Conservation (phyloP, 2,329 filamentous ascomycete species). For the Hypoxylon sp. region DNA sequence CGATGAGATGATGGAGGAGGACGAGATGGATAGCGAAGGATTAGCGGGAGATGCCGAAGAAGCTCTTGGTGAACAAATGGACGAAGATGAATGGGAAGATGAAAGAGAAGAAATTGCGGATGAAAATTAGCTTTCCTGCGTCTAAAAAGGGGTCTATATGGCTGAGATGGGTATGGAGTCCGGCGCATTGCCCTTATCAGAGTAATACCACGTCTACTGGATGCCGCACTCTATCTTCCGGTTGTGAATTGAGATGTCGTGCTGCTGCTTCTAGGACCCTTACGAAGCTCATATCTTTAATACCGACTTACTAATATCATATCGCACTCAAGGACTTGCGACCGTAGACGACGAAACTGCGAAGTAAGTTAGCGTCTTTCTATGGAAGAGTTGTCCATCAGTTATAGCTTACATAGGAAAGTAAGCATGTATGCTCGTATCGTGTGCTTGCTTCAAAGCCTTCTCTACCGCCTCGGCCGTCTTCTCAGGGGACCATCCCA, state of each 20-base stretch:
- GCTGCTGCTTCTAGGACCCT: background rate
- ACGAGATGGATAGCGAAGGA: constrained; percentile 68
- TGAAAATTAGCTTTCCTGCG: constrained; percentile 24
- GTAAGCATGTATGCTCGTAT: constrained; percentile 3
- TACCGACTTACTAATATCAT: background rate
- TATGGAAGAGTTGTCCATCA: background rate
- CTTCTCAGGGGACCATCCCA: background rate
- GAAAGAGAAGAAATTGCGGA: constrained; percentile 56
- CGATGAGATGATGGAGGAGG: constrained; percentile 63
- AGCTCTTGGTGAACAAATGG: constrained; percentile 65
- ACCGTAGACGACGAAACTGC: background rate
- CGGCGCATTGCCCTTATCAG: constrained; percentile 18
- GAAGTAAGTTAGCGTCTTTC: background rate
- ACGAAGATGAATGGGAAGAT: constrained; percentile 68
- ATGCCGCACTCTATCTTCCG: background rate
- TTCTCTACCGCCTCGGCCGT: background rate
- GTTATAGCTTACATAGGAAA: background rate
- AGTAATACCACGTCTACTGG: constrained; percentile 6
- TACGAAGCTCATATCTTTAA: too few relatives aligned
- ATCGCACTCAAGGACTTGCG: background rate
- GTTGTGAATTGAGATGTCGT: background rate
- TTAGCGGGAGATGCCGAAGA: constrained; percentile 66
- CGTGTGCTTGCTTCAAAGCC: background rate
- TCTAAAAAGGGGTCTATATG: constrained; percentile 2
- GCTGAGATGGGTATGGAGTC: constrained; percentile 16